Base-by-base conservation (phyloP, 108 stramenopile species). In the Conticribra guillardii region DNA sequence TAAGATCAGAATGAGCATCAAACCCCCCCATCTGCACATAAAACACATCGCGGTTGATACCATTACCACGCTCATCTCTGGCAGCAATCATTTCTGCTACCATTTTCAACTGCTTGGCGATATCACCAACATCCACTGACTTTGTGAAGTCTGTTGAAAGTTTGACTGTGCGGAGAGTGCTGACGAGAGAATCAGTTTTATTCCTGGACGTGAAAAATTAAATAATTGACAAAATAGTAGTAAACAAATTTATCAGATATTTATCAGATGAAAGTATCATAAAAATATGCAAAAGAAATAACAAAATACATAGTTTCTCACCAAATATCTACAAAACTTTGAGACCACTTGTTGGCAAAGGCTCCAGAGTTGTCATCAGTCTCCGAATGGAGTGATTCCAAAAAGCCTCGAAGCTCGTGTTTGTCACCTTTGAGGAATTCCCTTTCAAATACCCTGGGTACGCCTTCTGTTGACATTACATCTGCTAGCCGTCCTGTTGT, bases 21-120 rank as follows among this genome's bases (percentile, higher is more conserved):
- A 60, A 93, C 15, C 81, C 81, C 21, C 87, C 84, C 32, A 89
- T 62, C 14, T 81, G 27, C 16, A 74, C 60, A 57, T 69, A 89
- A 47, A 93, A 87, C 3, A 85, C 74, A 71, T 89, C 86, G 3
- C 91, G 87, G 50, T 93, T 81, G 28, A 63, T 57, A 7, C 71
- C 45, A 14, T 61, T 51, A 26, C 80, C 76, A 26, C 84, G 60
- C 28, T 71, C 55, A 49, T 63, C 63, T 31, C 72, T 34, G 9
- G 50, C 68, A 15, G 47, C 30, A 44, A 89, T 87, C 55, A 85
- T 60, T 33, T 60, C 61, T 34, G 88, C 74, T 14, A 81, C 64
- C 29, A 78, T 28, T 22, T 70, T 67, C 26, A 81, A 27, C 31
- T 75, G 60, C 15, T 32, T 56, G 21, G 64, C 55, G 31, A 74